These are phyloP conservation scores for Prunus kanzakura DNA, from an alignment of 306 rosid genomes.

Conservation along the genomic window DNA sequence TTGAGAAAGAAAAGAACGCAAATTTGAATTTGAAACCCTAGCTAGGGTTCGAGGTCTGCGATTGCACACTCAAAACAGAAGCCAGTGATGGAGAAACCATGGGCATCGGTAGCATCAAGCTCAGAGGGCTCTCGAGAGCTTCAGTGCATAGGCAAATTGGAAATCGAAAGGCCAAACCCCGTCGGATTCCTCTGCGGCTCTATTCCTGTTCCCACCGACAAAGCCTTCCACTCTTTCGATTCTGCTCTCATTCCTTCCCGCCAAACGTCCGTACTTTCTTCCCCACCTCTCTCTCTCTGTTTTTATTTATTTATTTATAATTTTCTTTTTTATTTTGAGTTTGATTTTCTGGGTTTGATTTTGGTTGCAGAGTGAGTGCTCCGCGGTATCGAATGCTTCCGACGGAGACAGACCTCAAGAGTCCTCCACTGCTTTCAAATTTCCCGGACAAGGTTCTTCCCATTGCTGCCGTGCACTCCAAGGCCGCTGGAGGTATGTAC, in stretches of 20 bases:
- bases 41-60: not conserved
- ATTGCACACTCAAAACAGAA: not conserved
- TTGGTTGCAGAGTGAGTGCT: slow-evolving; percentile 55
- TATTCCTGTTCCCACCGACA: slow-evolving; percentile 89
- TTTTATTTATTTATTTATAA: not conserved
- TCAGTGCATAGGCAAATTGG: slow-evolving; percentile 78
- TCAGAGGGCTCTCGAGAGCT: slow-evolving; percentile 58
- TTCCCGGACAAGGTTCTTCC: slow-evolving; percentile 67
- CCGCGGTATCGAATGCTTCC: slow-evolving; percentile 96
- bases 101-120: slow-evolving; percentile 15
- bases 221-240: slow-evolving; percentile 69
- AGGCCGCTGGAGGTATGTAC: slow-evolving; percentile 48
- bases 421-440: slow-evolving; percentile 62
- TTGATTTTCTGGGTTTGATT: not conserved
- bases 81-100: slow-evolving; percentile 48
- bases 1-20: not conserved
- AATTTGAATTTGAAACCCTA: not conserved
- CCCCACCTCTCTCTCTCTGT: not conserved
- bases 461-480: slow-evolving; percentile 50
- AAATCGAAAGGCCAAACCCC: slow-evolving; percentile 78
- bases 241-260: slow-evolving; percentile 71
- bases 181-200: slow-evolving; percentile 90
- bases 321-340: not conserved
- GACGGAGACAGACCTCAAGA: slow-evolving; percentile 80
- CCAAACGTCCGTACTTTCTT: slow-evolving; percentile 44